Evolutionary conservation across 352 stramenopile genomes (phyloP), one percentile per base, ranked within the genome.

Genomic region (Phytophthora brassicae): DNA sequence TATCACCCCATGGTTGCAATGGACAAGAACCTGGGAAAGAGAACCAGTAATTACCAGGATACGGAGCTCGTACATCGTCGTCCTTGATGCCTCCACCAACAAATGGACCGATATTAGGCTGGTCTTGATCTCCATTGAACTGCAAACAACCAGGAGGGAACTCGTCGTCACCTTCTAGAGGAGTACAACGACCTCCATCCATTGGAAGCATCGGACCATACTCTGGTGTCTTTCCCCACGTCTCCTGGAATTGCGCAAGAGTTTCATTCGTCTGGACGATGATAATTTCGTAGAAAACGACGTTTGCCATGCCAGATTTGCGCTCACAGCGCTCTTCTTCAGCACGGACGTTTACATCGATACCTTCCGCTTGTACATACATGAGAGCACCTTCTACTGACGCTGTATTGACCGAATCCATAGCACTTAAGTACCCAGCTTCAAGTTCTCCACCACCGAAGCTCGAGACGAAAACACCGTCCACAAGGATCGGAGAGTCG

Each of bases 351-450:
- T 84, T 75, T 20, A 76, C 29, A 59, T 94, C 88, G 68, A 94
- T 94, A 14, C 81, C 80, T 33, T 94, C 84, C 1, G 82, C 81
- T 64, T 92, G 82, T 4, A 94, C 81, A 50, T 88, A 94, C 79
- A 92, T 90, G 41, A 94, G 70, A 4, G 80, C 73, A 16, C 85
- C 85, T 23, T 92, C 82, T 0, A 94, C 80, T 0, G 59, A 79
- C 16, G 82, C 85, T 5, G 81, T 88, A 66, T 94, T 94, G 54
- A 94, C 83, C 2, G 68, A 74, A 66, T 94, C 82, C 54, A 92
- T 73, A 9, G 56, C 70, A 36, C 77, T 79, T 13, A 80, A 41
- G 69, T 92, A 92, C 0, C 81, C 83, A 12, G 72, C 72, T 9
- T 80, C 65, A 7, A 89, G 71, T 6, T 89, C 73, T 19, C 70